Base-by-base conservation (phyloP, 805 yeast genomes). In the Suhomyces sp. region DNA sequence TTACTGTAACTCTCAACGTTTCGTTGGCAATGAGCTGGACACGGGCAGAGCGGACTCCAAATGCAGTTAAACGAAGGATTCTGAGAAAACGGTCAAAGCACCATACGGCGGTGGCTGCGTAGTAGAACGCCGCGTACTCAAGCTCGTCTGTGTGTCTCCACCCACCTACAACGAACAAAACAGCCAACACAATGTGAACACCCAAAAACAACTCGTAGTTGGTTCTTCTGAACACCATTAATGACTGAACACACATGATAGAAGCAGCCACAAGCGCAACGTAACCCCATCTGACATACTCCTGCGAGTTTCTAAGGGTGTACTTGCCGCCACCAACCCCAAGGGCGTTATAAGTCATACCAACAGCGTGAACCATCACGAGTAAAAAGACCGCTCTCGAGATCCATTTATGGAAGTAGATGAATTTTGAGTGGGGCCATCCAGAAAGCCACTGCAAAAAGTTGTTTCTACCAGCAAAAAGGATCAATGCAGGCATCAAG, bases 331-430 rank as follows among this genome's bases (percentile, higher is more conserved):
- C n/a, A 38, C 42, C 42, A 36, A 65, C 51, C 45, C 67, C 71
- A 24, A 61, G 67, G 61, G 80, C 80, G 53, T 61, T 61, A 52
- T 36, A 56, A 6, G 67, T 65, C 62, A 65, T 57, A 13, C 66
- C 64, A 13, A 61, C 67, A 40, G 50, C 78, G 61, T 88, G 94
- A 15, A 85, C 70, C 33, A 84, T 59, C 6, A 78, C 77, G 50
- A 82, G 68, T n/a, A 80, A 57, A 7, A 78, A 69, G 58, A 77
- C 70, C 0, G 78, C 71, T 57, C 86, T 72, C 1, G 88, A 86
- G 46, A 78, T 67, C 87, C 89, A 84, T 65, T 78, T 84, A 68
- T 90, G 96, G 61, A 80, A 81, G 27, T 74, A 69, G 60, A 82
- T 74, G 69, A 88, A 87, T 1, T 86, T 77, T 12, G 84, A 70